Base-by-base conservation (phyloP, 1,284 basidiomycete genomes). In the Exobasidium cylindrosporum region DNA sequence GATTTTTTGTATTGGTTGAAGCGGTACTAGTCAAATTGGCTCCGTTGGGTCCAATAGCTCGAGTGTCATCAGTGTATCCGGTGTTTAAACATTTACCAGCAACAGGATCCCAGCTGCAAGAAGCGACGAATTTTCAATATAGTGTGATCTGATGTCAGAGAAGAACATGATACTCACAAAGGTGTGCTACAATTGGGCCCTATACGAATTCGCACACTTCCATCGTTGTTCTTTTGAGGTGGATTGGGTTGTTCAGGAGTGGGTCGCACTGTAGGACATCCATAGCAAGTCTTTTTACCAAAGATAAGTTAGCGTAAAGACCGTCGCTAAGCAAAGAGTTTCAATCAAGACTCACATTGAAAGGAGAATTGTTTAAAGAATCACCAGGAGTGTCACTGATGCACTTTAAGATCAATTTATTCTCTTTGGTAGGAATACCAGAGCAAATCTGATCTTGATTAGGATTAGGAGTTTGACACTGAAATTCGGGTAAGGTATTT, bases 251-350 rank as follows among this genome's bases (percentile, higher is more conserved):
- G 62, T 31, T 71, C 66, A 17, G 72, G 70, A 43, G 73, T 69
- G 21, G 73, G 73, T 13, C 69, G 69, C 24, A 67, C 69, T 24
- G 44, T 47, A 24, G 74, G 72, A 62, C 74, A 76, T 4, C 74
- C 74, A 60, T 76, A 76, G 69, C 74, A 76, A 6, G 72, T 76
- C n/a, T n/a, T n/a, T n/a, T n/a, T n/a, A 74, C 43, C 14, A 23
- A 63, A 43, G 21, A 46, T 31, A 24, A 58, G 13, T 44, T 23
- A 44, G 43, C n/a, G 14, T 14, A 23, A 14, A 14, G 14, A 14
- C n/a, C 14, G 43, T 23, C 43, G 13, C n/a, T 23, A 44, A 44
- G 43, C 43, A 23, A 14, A 14, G 14, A 44, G 14, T 14, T 23
- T 44, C 43, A 44, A 14, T n/a, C n/a, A n/a, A n/a, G n/a, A n/a